These are phyloP conservation scores for Hypoxylon sp. DNA, from an alignment of 2,329 filamentous ascomycete species.

Conservation along the genomic window DNA sequence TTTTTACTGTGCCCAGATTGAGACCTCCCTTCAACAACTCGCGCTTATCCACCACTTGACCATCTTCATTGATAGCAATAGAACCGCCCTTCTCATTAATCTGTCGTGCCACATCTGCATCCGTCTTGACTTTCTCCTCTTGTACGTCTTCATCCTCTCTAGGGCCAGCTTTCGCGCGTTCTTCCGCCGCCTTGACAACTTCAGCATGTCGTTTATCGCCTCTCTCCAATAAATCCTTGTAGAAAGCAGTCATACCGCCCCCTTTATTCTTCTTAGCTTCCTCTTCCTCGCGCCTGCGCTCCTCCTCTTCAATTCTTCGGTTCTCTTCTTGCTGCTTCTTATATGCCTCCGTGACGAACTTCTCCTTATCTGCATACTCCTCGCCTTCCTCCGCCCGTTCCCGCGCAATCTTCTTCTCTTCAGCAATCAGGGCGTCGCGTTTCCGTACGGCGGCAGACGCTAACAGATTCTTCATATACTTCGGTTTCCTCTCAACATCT, in stretches of 20 bases:
- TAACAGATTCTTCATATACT: slow-evolving; percentile 83
- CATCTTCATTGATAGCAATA: slow-evolving; percentile 84
- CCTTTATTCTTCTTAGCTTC: slow-evolving; percentile 75
- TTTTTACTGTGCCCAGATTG: slow-evolving; percentile 78
- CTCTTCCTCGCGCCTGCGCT: slow-evolving; percentile 75
- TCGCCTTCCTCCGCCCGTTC: slow-evolving; percentile 87
- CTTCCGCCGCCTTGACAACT: slow-evolving; percentile 76
- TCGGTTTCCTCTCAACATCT: slow-evolving; percentile 75
- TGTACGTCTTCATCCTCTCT: slow-evolving; percentile 55
- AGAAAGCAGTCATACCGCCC: slow-evolving; percentile 84
- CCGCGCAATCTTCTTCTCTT: slow-evolving; percentile 83
- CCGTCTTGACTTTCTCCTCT: slow-evolving; percentile 66
- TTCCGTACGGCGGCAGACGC: slow-evolving; percentile 82
- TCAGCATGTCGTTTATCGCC: slow-evolving; percentile 79
- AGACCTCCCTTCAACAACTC: slow-evolving; percentile 82
- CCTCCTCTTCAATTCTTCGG: slow-evolving; percentile 77
- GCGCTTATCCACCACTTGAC: slow-evolving; percentile 87
- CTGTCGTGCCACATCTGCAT: slow-evolving; percentile 76
- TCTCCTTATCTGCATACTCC: slow-evolving; percentile 85
- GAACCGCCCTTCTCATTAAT: slow-evolving; percentile 73
- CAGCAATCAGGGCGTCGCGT: slow-evolving; percentile 81
- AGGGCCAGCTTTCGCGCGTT: slow-evolving; percentile 62
- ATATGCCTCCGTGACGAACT: slow-evolving; percentile 88
- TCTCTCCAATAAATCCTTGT: slow-evolving; percentile 79
- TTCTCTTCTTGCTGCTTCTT: slow-evolving; percentile 86